A percentile compares a stretch with the other conserved stretches of the same genome.
phyloP scores from a whole-genome alignment of 345 rosid species.

The Aquilaria malaccensis region DNA sequence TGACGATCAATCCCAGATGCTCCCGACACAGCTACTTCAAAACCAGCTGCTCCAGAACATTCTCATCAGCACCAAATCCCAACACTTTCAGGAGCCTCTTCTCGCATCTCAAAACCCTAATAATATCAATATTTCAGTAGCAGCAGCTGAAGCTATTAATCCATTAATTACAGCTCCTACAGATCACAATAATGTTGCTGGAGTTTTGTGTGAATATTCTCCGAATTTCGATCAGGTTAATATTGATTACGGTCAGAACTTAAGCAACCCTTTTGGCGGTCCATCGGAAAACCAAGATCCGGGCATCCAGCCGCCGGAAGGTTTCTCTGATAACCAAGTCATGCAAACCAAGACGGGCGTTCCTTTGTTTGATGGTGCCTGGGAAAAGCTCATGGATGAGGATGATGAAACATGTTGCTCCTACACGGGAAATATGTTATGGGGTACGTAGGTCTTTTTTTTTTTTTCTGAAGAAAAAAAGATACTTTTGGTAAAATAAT shows the following conservation, averaged over 20 bases:
- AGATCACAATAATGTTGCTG: conserved; percentile 14
- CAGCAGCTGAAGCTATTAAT: no score
- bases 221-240: conserved; percentile 9
- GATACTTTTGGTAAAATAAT: not conserved
- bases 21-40: conserved; percentile 44
- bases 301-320: conserved; percentile 29
- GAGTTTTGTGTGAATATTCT: conserved; percentile 10
- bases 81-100: not conserved
- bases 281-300: conserved; percentile 37
- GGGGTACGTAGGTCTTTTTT: conserved; percentile 22
- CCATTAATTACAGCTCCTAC: not conserved
- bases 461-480: not conserved
- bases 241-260: conserved; percentile 4
- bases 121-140: not conserved
- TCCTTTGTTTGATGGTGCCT: conserved; percentile 32
- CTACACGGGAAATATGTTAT: conserved; percentile 58
- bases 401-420: conserved; percentile 50
- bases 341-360: conserved; percentile 15
- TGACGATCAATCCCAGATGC: conserved; percentile 33
- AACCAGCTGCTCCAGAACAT: conserved; percentile 37
- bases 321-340: conserved; percentile 11
- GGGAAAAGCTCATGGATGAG: conserved; percentile 44
- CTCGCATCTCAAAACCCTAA: conserved; percentile 15
- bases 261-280: conserved; percentile 12
- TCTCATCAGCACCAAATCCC: conserved; percentile 15